A percentile compares a stretch with the other conserved stretches of the same genome.
Evolutionary conservation across 495 filamentous ascomycete species (phyloP).

Genomic region (Penicillium coprophilum): DNA sequence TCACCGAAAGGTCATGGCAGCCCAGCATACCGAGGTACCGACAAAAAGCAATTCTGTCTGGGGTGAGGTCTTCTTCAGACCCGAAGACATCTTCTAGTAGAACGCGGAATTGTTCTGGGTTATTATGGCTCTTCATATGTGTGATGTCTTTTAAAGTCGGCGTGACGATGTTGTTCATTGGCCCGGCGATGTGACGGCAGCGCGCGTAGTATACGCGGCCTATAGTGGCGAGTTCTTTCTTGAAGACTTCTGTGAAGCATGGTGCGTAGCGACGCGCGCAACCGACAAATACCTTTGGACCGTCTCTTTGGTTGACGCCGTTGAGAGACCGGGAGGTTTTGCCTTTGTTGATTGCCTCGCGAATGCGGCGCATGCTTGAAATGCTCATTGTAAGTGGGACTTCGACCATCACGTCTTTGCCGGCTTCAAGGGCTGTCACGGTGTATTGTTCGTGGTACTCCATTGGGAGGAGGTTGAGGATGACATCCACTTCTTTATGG

Average conservation of each 20-base stretch:
- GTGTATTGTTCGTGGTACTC: conserved; percentile 51
- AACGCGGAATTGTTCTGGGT: conserved; percentile 11
- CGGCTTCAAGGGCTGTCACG: conserved; percentile 47
- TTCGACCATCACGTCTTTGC: conserved; percentile 57
- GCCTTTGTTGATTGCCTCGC: conserved; percentile 36
- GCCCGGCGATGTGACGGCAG: conserved; percentile 54
- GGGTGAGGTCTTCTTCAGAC: conserved; percentile 30
- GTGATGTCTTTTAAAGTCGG: neutral
- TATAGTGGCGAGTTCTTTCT: conserved; percentile 44
- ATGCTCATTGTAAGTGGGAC: conserved; percentile 51
- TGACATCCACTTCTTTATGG: conserved; percentile 42
- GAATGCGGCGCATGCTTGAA: conserved; percentile 39
- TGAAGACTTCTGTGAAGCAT: conserved; percentile 47
- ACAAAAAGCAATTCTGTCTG: conserved; percentile 37
- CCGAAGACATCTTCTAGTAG: conserved; percentile 36
- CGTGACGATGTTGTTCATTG: conserved; percentile 14
- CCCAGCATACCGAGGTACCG: conserved; percentile 49
- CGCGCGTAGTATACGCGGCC: conserved; percentile 54
- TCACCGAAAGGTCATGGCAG: conserved; percentile 54
- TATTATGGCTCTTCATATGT: conserved; percentile 2
- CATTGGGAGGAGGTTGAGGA: conserved; percentile 53
- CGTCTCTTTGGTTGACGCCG: conserved; percentile 2
- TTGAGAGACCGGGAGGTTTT: neutral
- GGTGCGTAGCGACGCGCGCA: conserved; percentile 57
- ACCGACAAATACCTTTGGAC: conserved; percentile 52